Conservation (phyloP, 129 eudicot genomes). For the Daucus carota region DNA sequence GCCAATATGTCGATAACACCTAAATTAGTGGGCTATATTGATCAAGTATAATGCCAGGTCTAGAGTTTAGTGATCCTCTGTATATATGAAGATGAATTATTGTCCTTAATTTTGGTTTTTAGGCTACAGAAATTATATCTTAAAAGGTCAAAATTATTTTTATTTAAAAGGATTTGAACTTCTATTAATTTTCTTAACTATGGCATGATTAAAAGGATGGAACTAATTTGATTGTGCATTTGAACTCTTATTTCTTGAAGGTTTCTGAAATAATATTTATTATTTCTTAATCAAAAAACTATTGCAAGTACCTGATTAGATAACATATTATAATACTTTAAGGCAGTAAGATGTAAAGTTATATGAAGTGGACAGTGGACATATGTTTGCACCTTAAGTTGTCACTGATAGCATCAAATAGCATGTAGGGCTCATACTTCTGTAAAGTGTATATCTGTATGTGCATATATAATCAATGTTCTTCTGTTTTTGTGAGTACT, state of each 20-base stretch:
- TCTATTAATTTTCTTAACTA: background rate
- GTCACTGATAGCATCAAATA: background rate
- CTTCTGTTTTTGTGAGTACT: background rate
- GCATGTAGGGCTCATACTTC: background rate
- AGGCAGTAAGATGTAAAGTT: no score
- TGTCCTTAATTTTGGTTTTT: background rate
- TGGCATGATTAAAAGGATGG: background rate
- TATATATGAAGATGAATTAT: background rate
- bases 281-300: background rate
- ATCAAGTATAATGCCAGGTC: background rate
- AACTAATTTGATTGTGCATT: background rate
- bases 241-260: background rate
- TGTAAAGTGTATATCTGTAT: background rate
- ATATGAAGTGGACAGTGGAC: background rate
- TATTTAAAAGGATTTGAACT: background rate
- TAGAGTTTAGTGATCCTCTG: background rate
- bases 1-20: background rate
- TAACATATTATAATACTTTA: background rate
- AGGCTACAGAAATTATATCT: background rate
- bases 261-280: background rate
- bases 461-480: background rate
- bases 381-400: background rate
- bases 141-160: background rate
- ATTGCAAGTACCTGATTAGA: background rate
- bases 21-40: background rate